Percentiles rank a stretch among this genome's conserved stretches.
Evolutionary conservation across 257 asterid genomes (phyloP).

Genomic region (Perilla frutescens): DNA sequence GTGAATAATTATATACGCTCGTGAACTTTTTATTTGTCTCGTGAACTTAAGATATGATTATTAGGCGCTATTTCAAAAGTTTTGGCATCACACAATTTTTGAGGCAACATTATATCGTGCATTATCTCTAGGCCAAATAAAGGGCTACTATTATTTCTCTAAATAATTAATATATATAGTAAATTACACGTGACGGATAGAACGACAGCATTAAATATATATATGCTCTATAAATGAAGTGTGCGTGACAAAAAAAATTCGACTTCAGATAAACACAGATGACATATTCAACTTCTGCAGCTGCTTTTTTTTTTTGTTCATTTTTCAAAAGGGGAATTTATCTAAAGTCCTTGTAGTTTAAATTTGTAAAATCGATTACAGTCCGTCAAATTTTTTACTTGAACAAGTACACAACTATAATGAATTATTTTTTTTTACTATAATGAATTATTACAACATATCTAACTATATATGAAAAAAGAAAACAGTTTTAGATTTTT

Average conservation of each 20-base stretch:
- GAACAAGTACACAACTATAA: too few species aligned
- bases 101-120: conserved; percentile 27
- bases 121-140: background rate
- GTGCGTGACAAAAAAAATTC: background rate
- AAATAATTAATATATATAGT: background rate
- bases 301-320: too few species aligned
- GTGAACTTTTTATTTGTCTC: conserved; percentile 61
- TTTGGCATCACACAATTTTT: conserved; percentile 40
- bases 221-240: background rate
- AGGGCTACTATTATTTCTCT: background rate
- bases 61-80: conserved; percentile 27
- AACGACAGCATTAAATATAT: conserved; percentile 4
- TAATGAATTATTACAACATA: too few species aligned
- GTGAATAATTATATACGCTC: conserved; percentile 42
- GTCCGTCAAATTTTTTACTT: too few species aligned
- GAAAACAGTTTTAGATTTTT: too few species aligned
- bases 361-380: too few species aligned
- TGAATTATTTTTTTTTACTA: too few species aligned
- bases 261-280: background rate
- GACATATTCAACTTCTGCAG: background rate
- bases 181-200: conserved; percentile 12
- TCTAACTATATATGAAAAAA: too few species aligned
- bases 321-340: too few species aligned
- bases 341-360: too few species aligned
- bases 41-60: conserved; percentile 49